phyloP scores from a whole-genome alignment of 306 rosid genomes.

The Prunus mume region DNA sequence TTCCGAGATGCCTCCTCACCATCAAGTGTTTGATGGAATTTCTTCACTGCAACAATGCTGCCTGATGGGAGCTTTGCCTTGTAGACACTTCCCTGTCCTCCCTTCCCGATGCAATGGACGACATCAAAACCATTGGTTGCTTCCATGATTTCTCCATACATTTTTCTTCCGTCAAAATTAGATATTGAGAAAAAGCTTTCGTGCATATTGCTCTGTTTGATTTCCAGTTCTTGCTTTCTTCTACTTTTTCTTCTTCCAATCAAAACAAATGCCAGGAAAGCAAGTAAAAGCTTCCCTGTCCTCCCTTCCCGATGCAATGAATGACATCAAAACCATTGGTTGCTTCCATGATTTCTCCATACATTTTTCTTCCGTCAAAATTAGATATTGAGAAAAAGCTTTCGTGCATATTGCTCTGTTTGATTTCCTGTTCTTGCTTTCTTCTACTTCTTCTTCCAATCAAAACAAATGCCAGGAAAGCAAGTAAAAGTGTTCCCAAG shows the following conservation, averaged over 20 bases:
- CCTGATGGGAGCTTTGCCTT: slow-evolving; percentile 3
- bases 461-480: neutral
- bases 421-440: neutral
- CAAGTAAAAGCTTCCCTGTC: slow-evolving; percentile 19
- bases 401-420: neutral
- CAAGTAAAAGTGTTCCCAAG: neutral
- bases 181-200: neutral
- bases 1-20: neutral
- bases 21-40: neutral
- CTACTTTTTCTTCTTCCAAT: neutral
- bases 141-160: slow-evolving; percentile 14
- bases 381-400: neutral
- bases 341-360: slow-evolving; percentile 17
- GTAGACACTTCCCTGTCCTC: slow-evolving; percentile 26
- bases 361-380: slow-evolving; percentile 11
- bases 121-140: slow-evolving; percentile 21
- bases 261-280: no score
- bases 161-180: slow-evolving; percentile 4
- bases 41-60: slow-evolving; percentile 21
- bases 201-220: neutral
- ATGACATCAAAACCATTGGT: slow-evolving; percentile 11
- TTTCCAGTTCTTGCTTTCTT: neutral
- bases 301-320: slow-evolving; percentile 27
- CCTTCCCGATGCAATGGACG: slow-evolving; percentile 18
- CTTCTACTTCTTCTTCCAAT: neutral